Base-by-base conservation (phyloP, 2,329 filamentous ascomycete genomes). In the Cladophialophora psammophila region DNA sequence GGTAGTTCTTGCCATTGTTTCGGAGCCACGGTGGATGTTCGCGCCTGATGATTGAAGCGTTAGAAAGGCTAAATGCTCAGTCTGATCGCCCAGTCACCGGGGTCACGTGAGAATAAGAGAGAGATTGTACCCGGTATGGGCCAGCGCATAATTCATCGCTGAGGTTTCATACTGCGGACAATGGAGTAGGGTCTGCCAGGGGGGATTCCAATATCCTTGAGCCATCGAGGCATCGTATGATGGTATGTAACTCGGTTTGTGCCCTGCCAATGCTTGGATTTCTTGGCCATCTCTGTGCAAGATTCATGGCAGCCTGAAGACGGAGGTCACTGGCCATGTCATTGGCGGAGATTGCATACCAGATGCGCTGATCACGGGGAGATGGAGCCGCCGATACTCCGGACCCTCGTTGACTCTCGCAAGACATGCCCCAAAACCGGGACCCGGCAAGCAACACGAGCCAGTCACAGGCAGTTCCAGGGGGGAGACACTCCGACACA, bases 401-500 rank as follows among this genome's bases (percentile, higher is more conserved):
- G 42, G 34, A 13, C 15, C 31, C 55, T 42, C 35, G 55, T 40
- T 15, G 34, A 13, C 15, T 12, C 55, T 42, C 35, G 55, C 34
- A 31, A 58, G 38, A 35, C 31, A 36, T 9, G 15, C 18, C 6
- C 12, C 31, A 31, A 58, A 42, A 36, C 13, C 12, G 15, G 32
- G 26, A 15, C 55, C 20, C 35, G 18, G 20, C 10, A 3, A 31
- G 55, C 31, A 10, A 31, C 38, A 42, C 20, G 36, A 15, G 55
- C 57, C 57, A 45, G 26, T 60, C 40, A 38, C 18, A 31, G 42
- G 31, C 26, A n/a, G 52, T 32, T 18, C 20, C 26, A 42, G 18
- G 45, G 45, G 45, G 45, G 45, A 15, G 15, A 36, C 59, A 35
- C 34, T 31, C 50, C 48, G 57, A 53, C 65, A 67, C 65, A 67